phyloP scores from a whole-genome alignment of 2,329 filamentous ascomycete genomes.

The Setomelanomma holmii region DNA sequence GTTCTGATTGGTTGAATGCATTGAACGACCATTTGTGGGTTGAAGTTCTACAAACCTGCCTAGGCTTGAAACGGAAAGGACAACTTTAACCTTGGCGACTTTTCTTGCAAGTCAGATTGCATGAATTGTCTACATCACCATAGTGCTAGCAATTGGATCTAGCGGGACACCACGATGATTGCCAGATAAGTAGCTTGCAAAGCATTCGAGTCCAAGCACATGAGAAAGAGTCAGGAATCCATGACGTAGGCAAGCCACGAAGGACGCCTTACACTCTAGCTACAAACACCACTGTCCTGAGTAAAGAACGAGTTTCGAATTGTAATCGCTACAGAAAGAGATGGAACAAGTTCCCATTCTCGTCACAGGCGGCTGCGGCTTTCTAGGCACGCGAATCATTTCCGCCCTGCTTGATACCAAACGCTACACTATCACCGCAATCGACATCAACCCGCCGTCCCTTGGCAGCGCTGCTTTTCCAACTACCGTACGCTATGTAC shows the following conservation, averaged over 20 bases:
- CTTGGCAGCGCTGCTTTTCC: conserved; percentile 35
- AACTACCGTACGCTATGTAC: conserved; percentile 42
- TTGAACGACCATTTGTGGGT: neutral
- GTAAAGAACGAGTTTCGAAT: neutral
- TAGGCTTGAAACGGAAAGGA: neutral
- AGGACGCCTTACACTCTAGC: too few relatives aligned
- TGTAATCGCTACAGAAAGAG: neutral
- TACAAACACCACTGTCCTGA: too few relatives aligned
- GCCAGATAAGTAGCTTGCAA: too few relatives aligned
- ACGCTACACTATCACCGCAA: conserved; percentile 48
- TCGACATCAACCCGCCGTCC: conserved; percentile 49
- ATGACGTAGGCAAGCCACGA: conserved; percentile 12
- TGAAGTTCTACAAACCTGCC: neutral
- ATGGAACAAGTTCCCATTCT: conserved; percentile 47
- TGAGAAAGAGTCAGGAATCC: neutral
- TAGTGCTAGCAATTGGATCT: too few relatives aligned
- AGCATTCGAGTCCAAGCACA: too few relatives aligned
- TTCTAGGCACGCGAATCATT: too few relatives aligned
- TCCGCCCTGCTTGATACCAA: conserved; percentile 47
- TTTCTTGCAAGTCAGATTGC: too few relatives aligned
- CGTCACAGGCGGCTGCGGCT: too few relatives aligned
- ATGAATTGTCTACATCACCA: too few relatives aligned
- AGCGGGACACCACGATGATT: too few relatives aligned
- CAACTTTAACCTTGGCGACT: neutral
- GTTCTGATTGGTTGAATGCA: neutral